Base-by-base conservation (phyloP, 495 filamentous ascomycete genomes). In the Cercophora newfieldiana region DNA sequence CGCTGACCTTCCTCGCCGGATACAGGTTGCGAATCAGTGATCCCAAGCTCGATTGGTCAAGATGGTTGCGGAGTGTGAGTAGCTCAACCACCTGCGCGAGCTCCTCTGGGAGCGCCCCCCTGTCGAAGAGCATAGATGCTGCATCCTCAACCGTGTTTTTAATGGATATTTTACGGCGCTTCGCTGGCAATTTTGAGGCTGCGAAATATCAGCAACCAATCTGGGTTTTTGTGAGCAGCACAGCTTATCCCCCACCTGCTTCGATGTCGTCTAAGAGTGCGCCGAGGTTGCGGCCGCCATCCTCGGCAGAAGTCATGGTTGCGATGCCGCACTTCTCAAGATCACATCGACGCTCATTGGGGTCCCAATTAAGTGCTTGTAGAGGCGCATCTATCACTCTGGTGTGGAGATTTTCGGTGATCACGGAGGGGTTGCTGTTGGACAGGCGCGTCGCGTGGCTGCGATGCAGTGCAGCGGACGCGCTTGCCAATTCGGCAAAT, bases 21-120 rank as follows among this genome's bases (percentile, higher is more conserved):
- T 93, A 96, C 49, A 96, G 75, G 48, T 89, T 89, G 63, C 88
- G 91, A 75, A 93, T 74, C 29, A 97, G 73, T 33, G 79, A 84
- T 0, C 82, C 86, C 33, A 87, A 79, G 60, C 87, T 90, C 33
- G 85, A 84, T 75, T 96, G 93, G 75, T 94, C 91, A 1, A 97
- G 83, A 55, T 89, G 81, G 68, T 82, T 91, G 49, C 84, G 86
- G 22, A 74, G 69, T 21, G 90, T 90, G 57, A 93, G 73, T 50
- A 94, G 76, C 60, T 89, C 86, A 59, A 95, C 76, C 30, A 96
- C 76, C 49, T 82, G 80, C 60, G 82, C 75, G 59, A 97, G 81
- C 48, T 82, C 80, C 16, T 82, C 77, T 19, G 79, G 80, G 24
- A 88, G 73, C 54, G 95, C 83, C 25, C 93, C 93, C 62, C 82